Conservation (phyloP, 2,329 filamentous ascomycete species). For the Magnaporthales sp. region DNA sequence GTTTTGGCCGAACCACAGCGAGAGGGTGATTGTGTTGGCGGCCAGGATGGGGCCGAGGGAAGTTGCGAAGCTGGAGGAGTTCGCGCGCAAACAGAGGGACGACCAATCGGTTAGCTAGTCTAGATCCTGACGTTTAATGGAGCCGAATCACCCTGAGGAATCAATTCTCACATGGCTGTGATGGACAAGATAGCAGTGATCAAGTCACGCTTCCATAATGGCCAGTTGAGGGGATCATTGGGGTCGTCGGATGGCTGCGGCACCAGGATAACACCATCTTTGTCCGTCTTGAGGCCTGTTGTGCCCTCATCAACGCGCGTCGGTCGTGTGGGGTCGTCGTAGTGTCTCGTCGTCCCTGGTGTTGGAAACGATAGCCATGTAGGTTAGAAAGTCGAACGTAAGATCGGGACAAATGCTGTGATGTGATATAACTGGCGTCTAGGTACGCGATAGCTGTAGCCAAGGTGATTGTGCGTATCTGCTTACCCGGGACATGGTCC, state of each 20-base stretch:
- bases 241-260: conserved; percentile 88
- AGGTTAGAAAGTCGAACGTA: neutral
- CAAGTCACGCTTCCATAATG: conserved; percentile 74
- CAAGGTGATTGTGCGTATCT: conserved; percentile 5
- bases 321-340: conserved; percentile 46
- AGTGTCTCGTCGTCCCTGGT: conserved; percentile 54
- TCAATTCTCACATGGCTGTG: neutral
- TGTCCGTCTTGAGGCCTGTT: conserved; percentile 61
- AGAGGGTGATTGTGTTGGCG: conserved; percentile 74
- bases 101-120: neutral
- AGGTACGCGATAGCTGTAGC: neutral
- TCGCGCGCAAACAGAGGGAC: neutral
- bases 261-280: conserved; percentile 66
- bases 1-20: conserved; percentile 51
- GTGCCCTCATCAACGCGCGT: conserved; percentile 31
- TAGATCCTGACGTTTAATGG: neutral
- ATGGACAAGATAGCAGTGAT: conserved; percentile 73
- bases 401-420: neutral
- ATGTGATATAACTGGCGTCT: neutral
- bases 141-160: too few relatives aligned
- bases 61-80: conserved; percentile 68
- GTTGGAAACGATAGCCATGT: neutral
- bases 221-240: conserved; percentile 82
- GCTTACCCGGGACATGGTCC: conserved; percentile 65
- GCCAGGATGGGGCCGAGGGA: conserved; percentile 81